Evolutionary conservation across 179 eudicot genomes (phyloP).

Genomic region (Vitellaria paradoxa): DNA sequence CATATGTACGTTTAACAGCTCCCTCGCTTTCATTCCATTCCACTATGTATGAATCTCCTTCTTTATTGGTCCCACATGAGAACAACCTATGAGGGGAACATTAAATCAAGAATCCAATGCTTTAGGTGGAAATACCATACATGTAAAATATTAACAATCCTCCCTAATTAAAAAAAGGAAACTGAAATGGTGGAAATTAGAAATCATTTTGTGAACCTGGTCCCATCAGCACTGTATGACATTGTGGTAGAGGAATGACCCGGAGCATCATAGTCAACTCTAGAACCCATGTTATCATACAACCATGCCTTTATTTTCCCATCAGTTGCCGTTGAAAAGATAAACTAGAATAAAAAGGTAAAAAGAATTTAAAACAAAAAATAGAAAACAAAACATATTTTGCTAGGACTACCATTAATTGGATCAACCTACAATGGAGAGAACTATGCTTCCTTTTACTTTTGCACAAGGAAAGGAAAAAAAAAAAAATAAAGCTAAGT

Average conservation of each 20-base stretch:
- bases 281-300: slow-evolving; percentile 74
- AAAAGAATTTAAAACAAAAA: background rate
- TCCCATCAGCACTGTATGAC: slow-evolving; percentile 89
- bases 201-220: slow-evolving; percentile 44
- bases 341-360: slow-evolving; percentile 46
- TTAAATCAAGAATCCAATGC: background rate
- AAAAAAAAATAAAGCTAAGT: too few species aligned
- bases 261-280: slow-evolving; percentile 91
- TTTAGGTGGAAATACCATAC: slow-evolving; percentile 3
- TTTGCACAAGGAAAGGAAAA: too few species aligned
- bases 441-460: too few species aligned
- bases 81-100: slow-evolving; percentile 43
- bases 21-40: slow-evolving; percentile 94
- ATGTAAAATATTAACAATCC: background rate
- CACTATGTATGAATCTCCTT: slow-evolving; percentile 80
- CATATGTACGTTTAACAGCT: slow-evolving; percentile 61
- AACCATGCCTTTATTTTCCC: slow-evolving; percentile 95
- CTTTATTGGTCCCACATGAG: slow-evolving; percentile 85
- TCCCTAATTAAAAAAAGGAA: background rate
- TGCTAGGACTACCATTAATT: too few species aligned
- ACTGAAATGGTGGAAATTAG: background rate
- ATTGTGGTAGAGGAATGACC: slow-evolving; percentile 73
- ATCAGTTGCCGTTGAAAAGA: slow-evolving; percentile 79
- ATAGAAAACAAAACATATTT: background rate
- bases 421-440: too few species aligned